Percentiles rank a stretch among this genome's conserved stretches.
These are phyloP conservation scores for Candida glaebosa DNA, from an alignment of 805 yeast species.

Conservation along the genomic window DNA sequence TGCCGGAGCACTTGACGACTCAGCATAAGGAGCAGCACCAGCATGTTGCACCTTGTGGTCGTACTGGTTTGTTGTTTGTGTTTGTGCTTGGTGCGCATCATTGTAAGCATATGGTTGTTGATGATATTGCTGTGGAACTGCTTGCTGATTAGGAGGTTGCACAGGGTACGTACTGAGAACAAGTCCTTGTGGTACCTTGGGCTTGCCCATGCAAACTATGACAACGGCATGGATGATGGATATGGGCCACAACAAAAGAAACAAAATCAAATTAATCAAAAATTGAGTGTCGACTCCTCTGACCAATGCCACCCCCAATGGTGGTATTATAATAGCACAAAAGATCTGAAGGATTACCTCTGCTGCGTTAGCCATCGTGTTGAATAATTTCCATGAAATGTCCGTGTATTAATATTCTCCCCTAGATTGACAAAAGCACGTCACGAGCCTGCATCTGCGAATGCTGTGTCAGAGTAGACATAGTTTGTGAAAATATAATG, in stretches of 20 bases:
- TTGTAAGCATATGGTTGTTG: neutral
- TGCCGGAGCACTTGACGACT: neutral
- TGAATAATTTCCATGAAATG: neutral
- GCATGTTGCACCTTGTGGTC: too few species aligned
- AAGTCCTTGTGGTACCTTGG: neutral
- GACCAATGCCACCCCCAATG: neutral
- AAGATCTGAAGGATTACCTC: neutral
- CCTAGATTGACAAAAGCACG: neutral
- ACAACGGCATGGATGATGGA: neutral
- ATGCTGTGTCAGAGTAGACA: too few species aligned
- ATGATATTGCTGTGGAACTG: neutral
- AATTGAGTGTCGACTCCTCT: neutral
- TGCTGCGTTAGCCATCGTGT: neutral
- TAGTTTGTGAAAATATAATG: too few species aligned
- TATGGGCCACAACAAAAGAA: neutral
- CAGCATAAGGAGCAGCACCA: neutral
- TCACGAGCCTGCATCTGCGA: neutral
- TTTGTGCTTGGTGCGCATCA: neutral
- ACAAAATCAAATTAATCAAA: neutral
- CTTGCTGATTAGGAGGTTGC: neutral
- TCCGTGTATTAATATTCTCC: neutral
- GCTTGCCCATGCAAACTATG: neutral
- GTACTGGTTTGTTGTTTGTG: neutral
- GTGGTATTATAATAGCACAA: neutral
- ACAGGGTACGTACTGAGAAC: neutral